These are phyloP conservation scores for Xylaria sp. DNA, from an alignment of 495 filamentous ascomycete species.

Conservation along the genomic window DNA sequence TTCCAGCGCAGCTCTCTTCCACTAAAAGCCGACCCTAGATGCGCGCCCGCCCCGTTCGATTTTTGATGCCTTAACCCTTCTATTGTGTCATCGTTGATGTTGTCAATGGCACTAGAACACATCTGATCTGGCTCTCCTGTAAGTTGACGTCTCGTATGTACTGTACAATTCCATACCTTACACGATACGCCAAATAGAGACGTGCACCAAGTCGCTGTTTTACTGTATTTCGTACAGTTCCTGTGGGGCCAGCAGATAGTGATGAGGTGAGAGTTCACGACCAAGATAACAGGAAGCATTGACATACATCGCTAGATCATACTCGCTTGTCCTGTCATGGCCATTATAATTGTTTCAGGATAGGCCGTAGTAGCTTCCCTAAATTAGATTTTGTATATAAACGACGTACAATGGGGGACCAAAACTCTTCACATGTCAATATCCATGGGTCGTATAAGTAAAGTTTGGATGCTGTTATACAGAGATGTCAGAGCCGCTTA, in stretches of 20 bases:
- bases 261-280: neutral
- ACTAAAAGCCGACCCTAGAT: neutral
- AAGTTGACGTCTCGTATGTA: conserved; percentile 10
- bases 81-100: conserved; percentile 11
- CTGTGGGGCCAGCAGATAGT: neutral
- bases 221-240: too few species aligned
- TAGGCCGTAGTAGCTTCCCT: neutral
- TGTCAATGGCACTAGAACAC: neutral
- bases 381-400: neutral
- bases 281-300: neutral
- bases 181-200: neutral
- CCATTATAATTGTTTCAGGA: neutral
- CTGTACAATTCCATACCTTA: neutral
- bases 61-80: neutral
- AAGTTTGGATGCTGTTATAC: neutral
- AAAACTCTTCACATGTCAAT: neutral
- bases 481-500: neutral
- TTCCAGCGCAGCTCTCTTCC: neutral
- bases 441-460: too few species aligned
- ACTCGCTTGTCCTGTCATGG: neutral
- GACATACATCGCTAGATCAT: neutral
- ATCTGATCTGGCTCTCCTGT: neutral
- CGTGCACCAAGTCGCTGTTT: too few species aligned
- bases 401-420: neutral
- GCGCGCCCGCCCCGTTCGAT: neutral